Evolutionary conservation across 306 rosid genomes (phyloP).

Genomic region (Parietaria judaica): DNA sequence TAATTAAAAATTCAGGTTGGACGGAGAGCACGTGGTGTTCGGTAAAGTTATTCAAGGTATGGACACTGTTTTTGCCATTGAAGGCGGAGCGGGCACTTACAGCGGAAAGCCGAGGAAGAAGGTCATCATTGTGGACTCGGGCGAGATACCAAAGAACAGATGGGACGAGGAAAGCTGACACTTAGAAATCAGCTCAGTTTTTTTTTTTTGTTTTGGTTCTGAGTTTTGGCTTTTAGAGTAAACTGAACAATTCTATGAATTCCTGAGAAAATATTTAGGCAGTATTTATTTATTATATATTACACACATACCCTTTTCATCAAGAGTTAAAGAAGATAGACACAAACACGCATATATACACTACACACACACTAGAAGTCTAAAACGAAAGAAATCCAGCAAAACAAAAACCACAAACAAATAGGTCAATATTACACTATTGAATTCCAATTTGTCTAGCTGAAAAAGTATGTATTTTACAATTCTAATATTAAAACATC

Average conservation of each 20-base stretch:
- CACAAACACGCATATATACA: no score
- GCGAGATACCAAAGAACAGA: slow-evolving; percentile 57
- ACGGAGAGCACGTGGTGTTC: slow-evolving; percentile 77
- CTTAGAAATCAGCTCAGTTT: slow-evolving; percentile 6
- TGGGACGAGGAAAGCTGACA: slow-evolving; percentile 56
- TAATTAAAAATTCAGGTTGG: slow-evolving; percentile 46
- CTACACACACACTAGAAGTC: no score
- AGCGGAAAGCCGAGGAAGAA: slow-evolving; percentile 74
- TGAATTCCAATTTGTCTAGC: no score
- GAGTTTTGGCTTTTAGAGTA: slow-evolving; percentile 8
- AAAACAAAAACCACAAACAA: no score
- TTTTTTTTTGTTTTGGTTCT: slow-evolving; percentile 16
- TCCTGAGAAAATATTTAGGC: slow-evolving; percentile 9
- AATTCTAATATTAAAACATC: no score
- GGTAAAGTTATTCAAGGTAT: slow-evolving; percentile 81
- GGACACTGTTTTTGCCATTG: slow-evolving; percentile 69
- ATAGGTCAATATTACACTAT: no score
- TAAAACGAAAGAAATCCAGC: no score
- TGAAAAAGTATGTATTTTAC: no score
- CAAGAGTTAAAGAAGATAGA: no score
- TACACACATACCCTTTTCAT: no score
- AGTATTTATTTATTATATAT: not conserved
- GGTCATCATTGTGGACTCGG: slow-evolving; percentile 61
- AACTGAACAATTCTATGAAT: slow-evolving; percentile 2
- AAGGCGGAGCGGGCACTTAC: slow-evolving; percentile 85